Percentiles rank a stretch among this genome's conserved stretches.
These are phyloP conservation scores for Phytophthora tentaculata DNA, from an alignment of 352 stramenopile species.

Conservation along the genomic window DNA sequence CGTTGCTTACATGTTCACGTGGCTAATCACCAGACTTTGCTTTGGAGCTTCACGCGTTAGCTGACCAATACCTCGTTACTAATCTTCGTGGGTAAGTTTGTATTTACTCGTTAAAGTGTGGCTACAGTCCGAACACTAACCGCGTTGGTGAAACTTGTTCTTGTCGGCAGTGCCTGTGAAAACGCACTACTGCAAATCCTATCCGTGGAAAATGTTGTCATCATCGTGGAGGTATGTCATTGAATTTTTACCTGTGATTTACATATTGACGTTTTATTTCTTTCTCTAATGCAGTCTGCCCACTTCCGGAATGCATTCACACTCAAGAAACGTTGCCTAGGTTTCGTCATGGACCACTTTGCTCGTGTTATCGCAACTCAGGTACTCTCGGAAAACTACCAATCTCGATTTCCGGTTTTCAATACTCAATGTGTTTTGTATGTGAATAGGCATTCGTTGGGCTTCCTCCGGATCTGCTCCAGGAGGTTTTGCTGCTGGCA, in stretches of 20 bases:
- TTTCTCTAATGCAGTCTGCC: slow-evolving; percentile 52
- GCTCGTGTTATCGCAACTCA: slow-evolving; percentile 73
- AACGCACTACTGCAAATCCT: slow-evolving; percentile 68
- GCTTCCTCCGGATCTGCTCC: slow-evolving; percentile 64
- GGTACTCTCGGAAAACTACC: slow-evolving; percentile 40
- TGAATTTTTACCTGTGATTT: not conserved
- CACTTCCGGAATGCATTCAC: slow-evolving; percentile 71
- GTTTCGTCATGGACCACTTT: slow-evolving; percentile 87
- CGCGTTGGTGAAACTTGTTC: too few relatives aligned
- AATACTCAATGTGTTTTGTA: too few relatives aligned
- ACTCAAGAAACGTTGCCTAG: slow-evolving; percentile 83
- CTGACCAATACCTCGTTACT: slow-evolving; percentile 88
- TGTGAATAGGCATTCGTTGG: slow-evolving; percentile 57
- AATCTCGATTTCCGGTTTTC: too few relatives aligned
- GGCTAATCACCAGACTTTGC: slow-evolving; percentile 57
- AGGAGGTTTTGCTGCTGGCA: slow-evolving; percentile 76
- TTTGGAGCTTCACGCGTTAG: slow-evolving; percentile 79
- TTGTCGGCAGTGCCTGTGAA: slow-evolving; percentile 68
- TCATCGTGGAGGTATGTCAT: slow-evolving; percentile 69
- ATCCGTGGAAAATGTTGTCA: slow-evolving; percentile 75
- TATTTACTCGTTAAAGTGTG: not conserved
- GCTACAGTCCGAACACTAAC: too few relatives aligned
- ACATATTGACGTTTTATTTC: not conserved
- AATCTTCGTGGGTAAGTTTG: slow-evolving; percentile 53
- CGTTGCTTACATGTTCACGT: not conserved